A percentile compares a stretch with the other conserved stretches of the same genome.
Evolutionary conservation across 768 basidiomycete genomes (phyloP).

Genomic region (Phallus indusiatus): DNA sequence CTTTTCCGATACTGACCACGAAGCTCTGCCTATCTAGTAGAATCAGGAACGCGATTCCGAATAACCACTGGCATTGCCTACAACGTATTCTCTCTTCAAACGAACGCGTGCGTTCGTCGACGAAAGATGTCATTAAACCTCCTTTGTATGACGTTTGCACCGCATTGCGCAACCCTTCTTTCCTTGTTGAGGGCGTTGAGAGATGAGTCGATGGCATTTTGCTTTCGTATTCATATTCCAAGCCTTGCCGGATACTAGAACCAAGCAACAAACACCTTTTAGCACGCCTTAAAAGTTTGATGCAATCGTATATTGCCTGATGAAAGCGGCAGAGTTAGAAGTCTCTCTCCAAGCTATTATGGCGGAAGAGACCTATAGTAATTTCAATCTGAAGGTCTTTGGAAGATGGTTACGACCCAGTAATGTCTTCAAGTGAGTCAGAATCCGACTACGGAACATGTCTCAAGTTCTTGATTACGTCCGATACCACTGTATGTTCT

Average conservation of each 20-base stretch:
- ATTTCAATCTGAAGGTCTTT: background rate
- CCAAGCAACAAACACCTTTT: too few relatives aligned
- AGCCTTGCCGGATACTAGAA: too few relatives aligned
- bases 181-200: background rate
- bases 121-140: too few relatives aligned
- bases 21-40: constrained; percentile 28
- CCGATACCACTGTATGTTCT: background rate
- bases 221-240: too few relatives aligned
- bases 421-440: too few relatives aligned
- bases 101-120: too few relatives aligned
- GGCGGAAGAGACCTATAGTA: background rate
- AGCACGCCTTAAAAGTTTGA: too few relatives aligned
- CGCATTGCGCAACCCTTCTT: background rate
- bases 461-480: background rate
- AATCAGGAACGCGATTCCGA: constrained; percentile 19
- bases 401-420: background rate
- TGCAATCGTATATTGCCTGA: background rate
- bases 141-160: background rate
- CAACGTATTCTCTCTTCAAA: constrained; percentile 3
- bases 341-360: background rate
- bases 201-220: too few relatives aligned
- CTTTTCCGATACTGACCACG: constrained; percentile 33
- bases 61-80: constrained; percentile 18
- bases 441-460: too few relatives aligned
- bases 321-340: background rate